Evolutionary conservation across 495 filamentous ascomycete genomes (phyloP), one percentile per base, ranked within the genome.

Genomic region (Articulospora tetracladia): DNA sequence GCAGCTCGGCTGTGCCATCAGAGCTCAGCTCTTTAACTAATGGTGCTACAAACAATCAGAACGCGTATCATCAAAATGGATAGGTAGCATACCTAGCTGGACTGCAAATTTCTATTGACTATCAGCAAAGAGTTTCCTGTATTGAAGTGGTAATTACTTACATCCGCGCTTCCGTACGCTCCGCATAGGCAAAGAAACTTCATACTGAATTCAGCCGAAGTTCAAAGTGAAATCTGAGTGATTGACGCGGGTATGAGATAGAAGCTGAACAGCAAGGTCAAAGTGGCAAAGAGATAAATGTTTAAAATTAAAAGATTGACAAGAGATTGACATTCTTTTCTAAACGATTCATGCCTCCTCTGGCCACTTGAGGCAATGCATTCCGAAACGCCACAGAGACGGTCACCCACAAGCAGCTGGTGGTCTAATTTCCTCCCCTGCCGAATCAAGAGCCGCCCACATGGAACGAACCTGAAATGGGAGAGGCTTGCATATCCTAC

Each of bases 51-150:
- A 46, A 32, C 20, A 47, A 60, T 49, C 47, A 59, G 47, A 46
- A 55, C 28, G 7, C 23, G 36, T 10, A 26, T 24, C 20, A 58
- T 12, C 39, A 36, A 6, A 15, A 54, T 3, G 24, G 1, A 17
- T 10, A 26, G 34, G 17, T 20, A 20, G 53, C 62, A 44, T 72
- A 79, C 79, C 74, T 17, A 83, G 70, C 58, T 83, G 80, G 52
- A 83, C 77, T 55, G 72, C 68, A 53, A 83, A 81, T 69, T 81
- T 83, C 79, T 80, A 57, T 26, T 10, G 22, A 44, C 7, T 53
- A 17, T 13, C 19, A n/a, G n/a, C 28, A 55, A 36, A 11, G 10
- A 39, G 6, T 24, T 24, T 41, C 28, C 11, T 15, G n/a, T 6
- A 22, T 25, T 11, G 30, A 39, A 28, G 23, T 17, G 8, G 24